Evolutionary conservation across 2,329 filamentous ascomycete genomes (phyloP).

Genomic region (Talaromyces sp.): DNA sequence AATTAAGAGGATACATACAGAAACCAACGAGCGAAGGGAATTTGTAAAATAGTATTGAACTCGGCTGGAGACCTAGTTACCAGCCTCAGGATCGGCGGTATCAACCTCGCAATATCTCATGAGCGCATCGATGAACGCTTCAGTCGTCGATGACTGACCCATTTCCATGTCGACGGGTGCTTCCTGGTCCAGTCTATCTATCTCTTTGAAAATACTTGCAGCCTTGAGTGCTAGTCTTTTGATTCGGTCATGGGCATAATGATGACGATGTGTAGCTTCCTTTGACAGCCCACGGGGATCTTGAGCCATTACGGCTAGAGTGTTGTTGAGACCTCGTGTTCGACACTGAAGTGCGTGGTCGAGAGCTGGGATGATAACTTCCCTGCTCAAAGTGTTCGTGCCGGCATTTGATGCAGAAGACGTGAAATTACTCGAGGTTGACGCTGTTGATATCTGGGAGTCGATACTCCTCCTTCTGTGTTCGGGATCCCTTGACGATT

Average conservation of each 20-base stretch:
- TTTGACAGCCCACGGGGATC: constrained; percentile 47
- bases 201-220: constrained; percentile 77
- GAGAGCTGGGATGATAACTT: constrained; percentile 83
- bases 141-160: constrained; percentile 81
- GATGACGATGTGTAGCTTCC: constrained; percentile 51
- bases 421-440: constrained; percentile 53
- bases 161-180: constrained; percentile 92
- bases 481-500: not conserved
- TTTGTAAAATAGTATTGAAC: not conserved
- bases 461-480: constrained; percentile 9
- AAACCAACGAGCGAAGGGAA: not conserved
- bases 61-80: not conserved
- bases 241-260: constrained; percentile 79
- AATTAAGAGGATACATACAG: not conserved
- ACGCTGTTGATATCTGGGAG: constrained; percentile 39
- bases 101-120: constrained; percentile 72
- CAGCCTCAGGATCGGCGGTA: constrained; percentile 64
- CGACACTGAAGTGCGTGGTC: constrained; percentile 86
- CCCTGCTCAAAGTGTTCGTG: constrained; percentile 13
- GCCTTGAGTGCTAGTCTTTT: constrained; percentile 77
- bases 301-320: constrained; percentile 26
- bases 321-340: constrained; percentile 51
- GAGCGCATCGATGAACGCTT: constrained; percentile 90
- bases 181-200: constrained; percentile 81
- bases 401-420: constrained; percentile 46